Evolutionary conservation across 192 early-diverging fungal species (phyloP).

Genomic region (Entomortierella beljakovae): DNA sequence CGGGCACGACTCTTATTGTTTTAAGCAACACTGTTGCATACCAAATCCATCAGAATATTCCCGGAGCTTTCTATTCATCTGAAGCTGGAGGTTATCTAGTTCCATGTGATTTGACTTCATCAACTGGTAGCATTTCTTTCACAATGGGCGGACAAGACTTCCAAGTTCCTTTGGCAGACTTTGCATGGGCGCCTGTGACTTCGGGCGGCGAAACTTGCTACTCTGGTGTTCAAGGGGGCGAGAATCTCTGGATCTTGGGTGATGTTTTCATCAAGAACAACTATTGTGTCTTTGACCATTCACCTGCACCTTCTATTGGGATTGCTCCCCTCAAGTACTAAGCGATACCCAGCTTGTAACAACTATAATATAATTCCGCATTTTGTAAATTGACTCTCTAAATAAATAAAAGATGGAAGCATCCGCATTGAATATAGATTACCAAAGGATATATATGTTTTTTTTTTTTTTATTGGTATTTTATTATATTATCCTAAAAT

Average conservation of each 20-base stretch:
- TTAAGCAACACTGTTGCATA: conserved; percentile 59
- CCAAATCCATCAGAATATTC: conserved; percentile 49
- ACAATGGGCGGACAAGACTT: conserved; percentile 51
- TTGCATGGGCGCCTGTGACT: conserved; percentile 31
- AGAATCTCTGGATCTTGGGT: conserved; percentile 61
- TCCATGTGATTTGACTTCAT: conserved; percentile 7
- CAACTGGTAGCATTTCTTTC: conserved; percentile 28
- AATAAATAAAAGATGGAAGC: too few relatives aligned
- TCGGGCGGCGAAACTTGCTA: conserved; percentile 5
- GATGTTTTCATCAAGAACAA: conserved; percentile 74
- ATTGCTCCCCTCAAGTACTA: conserved; percentile 61
- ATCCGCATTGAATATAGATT: too few relatives aligned
- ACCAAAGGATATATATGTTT: too few relatives aligned
- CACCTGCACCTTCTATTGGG: conserved; percentile 56
- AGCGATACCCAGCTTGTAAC: not conserved
- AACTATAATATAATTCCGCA: too few relatives aligned
- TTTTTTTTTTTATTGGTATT: not conserved
- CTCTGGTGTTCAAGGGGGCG: conserved; percentile 42
- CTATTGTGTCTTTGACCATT: conserved; percentile 71
- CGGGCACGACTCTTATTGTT: conserved; percentile 70
- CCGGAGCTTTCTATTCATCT: not conserved
- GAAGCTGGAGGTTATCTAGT: not conserved
- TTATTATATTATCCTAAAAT: conserved; percentile 19
- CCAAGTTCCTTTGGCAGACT: conserved; percentile 39
- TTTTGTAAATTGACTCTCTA: too few relatives aligned